These are phyloP conservation scores for Pyrus communis DNA, from an alignment of 306 rosid genomes.

Conservation along the genomic window DNA sequence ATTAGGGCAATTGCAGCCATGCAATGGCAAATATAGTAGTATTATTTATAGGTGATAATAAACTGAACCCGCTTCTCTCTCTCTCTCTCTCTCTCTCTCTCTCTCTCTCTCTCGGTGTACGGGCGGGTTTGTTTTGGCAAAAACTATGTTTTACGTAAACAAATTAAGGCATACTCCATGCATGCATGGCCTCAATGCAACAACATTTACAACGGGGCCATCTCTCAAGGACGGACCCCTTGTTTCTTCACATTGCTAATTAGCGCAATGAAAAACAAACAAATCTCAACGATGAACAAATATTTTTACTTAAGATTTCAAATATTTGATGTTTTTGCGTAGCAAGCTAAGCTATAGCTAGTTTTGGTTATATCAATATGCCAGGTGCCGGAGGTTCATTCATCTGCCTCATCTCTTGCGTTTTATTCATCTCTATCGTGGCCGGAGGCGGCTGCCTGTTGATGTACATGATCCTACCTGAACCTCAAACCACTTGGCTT, in stretches of 20 bases:
- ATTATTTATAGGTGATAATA: too few relatives aligned
- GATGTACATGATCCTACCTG: constrained; percentile 43
- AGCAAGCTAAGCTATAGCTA: not conserved
- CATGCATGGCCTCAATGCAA: not conserved
- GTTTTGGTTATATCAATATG: constrained; percentile 52
- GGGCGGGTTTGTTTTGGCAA: constrained; percentile 4
- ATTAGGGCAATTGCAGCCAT: too few relatives aligned
- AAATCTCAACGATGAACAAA: not conserved
- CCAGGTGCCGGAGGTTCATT: constrained; percentile 42
- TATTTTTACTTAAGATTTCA: not conserved
- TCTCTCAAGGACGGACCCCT: not conserved
- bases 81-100: constrained; percentile 13
- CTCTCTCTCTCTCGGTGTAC: not conserved
- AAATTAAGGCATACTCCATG: constrained; percentile 8
- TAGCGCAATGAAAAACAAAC: constrained; percentile 23
- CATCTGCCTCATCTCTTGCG: constrained; percentile 44
- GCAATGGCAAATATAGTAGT: too few relatives aligned
- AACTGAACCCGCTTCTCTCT: constrained; percentile 15
- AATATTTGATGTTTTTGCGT: constrained; percentile 10
- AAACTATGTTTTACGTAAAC: constrained; percentile 15
- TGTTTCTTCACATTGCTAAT: not conserved
- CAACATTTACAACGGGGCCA: not conserved
- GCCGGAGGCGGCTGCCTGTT: constrained; percentile 61
- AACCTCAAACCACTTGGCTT: constrained; percentile 39
- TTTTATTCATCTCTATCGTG: constrained; percentile 36